Evolutionary conservation across 1,139 yeast genomes (phyloP), one percentile per base, ranked within the genome.

Genomic region (Nakaseomyces glabratus): DNA sequence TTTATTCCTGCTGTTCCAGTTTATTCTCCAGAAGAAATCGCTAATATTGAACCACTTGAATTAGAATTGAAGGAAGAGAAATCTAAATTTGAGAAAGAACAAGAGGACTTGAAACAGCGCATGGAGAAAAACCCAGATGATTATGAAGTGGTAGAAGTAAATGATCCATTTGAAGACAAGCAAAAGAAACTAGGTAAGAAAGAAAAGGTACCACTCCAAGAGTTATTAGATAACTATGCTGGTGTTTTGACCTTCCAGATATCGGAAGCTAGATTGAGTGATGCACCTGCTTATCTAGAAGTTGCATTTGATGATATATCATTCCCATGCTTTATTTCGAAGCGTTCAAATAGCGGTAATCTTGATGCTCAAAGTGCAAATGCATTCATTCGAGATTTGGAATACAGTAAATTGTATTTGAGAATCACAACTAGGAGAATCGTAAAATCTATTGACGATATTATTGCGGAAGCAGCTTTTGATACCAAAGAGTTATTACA

Each of bases 371-470:
- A 73, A n/a, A 53, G 58, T 20, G 79, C 76, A 16, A 73, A 68
- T 42, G 71, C 71, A 0, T 80, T 80, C 46, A 65, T 81, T 36
- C 71, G 93, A 56, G 90, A 81, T 55, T 66, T 81, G 47, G 70
- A 72, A 30, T 67, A 79, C 52, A 76, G 86, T 29, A 64, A 61
- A 36, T 46, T 73, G 29, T 59, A 73, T 28, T 61, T 81, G 44
- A 69, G 88, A 56, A 52, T 76, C 16, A 60, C 81, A 2, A 71
- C 66, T 38, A 69, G 61, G 37, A 66, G 65, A 21, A 68, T 68
- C 33, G 75, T 73, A 10, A 64, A 60, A 17, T 58, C 58, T 19
- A 57, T 61, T 19, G 68, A 68, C 35, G 75, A 78, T 33, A 55
- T 81, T 22, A 38, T 73, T 13, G 59, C 63, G 10, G 80, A 76